Base-by-base conservation (phyloP, 2,329 filamentous ascomycete species). In the Lasiodiplodia sp. region DNA sequence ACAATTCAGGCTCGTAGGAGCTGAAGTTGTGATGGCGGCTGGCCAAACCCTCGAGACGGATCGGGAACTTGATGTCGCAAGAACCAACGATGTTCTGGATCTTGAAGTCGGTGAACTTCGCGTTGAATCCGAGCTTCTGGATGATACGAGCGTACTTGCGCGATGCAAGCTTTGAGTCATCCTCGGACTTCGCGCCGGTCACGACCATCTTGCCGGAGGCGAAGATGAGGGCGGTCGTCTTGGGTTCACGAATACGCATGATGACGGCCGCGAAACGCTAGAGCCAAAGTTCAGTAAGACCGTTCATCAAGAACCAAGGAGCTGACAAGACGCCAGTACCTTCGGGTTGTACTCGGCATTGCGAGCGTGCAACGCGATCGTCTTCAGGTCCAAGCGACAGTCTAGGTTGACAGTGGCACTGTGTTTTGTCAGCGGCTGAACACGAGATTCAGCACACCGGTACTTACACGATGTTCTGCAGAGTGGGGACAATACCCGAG, bases 61-160 rank as follows among this genome's bases (percentile, higher is more conserved):
- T 97, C 66, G 96, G 96, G 84, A 99, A 99, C 87, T 97, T 97
- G 87, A 99, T 97, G 80, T 99, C 96, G 82, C 95, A 98, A 70
- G 94, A 97, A 72, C 96, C 96, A 73, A 99, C 96, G 72, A 99
- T 98, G 83, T 99, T 99, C 86, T 97, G 94, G 77, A 99, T 99
- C 88, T 98, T 99, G 86, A 99, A 99, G 82, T 99, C 96, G 73
- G 94, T 97, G 83, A 99, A 98, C 88, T 97, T 97, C 77, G 96
- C 95, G 75, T 97, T 97, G 87, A 99, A 99, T 71, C 96, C 96
- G 70, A 99, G 92, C 86, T 99, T 99, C 87, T 99, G 96, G 76
- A 99, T 98, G 82, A 99, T 98, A 77, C 96, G 94, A 66, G 96
- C 96, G 79, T 98, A 98, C 84, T 99, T 99, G 83, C 95, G 91